Conservation (phyloP, 2,329 filamentous ascomycete species). For the Phyllosticta ampelicida region DNA sequence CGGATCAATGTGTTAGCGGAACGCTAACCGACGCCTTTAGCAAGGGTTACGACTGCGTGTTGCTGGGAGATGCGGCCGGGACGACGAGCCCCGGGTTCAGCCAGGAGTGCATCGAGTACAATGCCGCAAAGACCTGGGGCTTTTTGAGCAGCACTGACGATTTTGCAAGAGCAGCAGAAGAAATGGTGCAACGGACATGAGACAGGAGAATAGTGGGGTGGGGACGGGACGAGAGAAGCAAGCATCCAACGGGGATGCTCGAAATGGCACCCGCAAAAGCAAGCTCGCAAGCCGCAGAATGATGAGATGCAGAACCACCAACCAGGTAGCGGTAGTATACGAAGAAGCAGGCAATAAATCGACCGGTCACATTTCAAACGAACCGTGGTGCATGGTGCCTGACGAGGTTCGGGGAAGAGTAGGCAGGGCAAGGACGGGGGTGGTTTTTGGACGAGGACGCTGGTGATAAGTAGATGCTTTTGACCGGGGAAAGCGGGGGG, state of each 20-base stretch:
- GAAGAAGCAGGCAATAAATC: background rate
- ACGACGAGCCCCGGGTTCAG: conserved; percentile 30
- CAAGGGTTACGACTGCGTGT: conserved; percentile 33
- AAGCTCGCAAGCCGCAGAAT: background rate
- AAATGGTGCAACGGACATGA: conserved; percentile 7
- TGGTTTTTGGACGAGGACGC: too few species aligned
- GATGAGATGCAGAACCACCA: background rate
- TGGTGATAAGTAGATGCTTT: too few species aligned
- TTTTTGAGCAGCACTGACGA: conserved; percentile 28
- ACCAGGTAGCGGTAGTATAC: background rate
- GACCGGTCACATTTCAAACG: background rate
- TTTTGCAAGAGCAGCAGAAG: conserved; percentile 18
- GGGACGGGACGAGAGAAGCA: background rate
- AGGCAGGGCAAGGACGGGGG: too few species aligned
- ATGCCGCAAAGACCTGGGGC: conserved; percentile 30
- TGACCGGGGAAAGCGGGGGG: too few species aligned
- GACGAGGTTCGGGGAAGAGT: background rate
- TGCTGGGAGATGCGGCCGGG: conserved; percentile 31
- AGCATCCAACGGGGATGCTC: background rate
- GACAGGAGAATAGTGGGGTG: too few species aligned
- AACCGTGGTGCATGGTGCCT: background rate
- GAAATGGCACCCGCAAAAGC: background rate
- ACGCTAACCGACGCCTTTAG: conserved; percentile 33
- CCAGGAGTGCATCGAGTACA: conserved; percentile 31
- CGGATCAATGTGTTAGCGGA: conserved; percentile 33